phyloP scores from a whole-genome alignment of 805 yeast genomes.

The Myxozyma monticola region DNA sequence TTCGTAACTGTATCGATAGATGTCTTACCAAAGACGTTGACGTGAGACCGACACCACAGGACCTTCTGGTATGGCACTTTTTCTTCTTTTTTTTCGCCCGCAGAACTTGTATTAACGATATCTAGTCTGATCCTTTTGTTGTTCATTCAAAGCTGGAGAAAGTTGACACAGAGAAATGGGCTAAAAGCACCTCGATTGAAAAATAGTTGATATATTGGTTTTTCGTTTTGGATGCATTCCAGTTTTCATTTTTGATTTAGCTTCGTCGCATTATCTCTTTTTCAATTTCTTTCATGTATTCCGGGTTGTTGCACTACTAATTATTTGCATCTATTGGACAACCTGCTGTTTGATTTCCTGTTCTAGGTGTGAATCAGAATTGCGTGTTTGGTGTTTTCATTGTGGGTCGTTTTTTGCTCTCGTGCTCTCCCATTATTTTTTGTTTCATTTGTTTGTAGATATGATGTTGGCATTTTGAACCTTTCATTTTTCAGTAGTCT shows the following conservation, averaged over 20 bases:
- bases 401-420: too few relatives aligned
- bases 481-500: too few relatives aligned
- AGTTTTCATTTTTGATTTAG: background rate
- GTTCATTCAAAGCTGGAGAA: constrained; percentile 5
- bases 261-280: background rate
- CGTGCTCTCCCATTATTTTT: too few relatives aligned
- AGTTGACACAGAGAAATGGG: constrained; percentile 22
- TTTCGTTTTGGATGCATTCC: background rate
- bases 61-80: constrained; percentile 46
- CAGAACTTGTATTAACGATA: background rate
- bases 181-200: constrained; percentile 10
- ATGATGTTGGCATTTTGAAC: too few relatives aligned
- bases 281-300: background rate
- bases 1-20: constrained; percentile 68
- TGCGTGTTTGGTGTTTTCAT: too few relatives aligned
- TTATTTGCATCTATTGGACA: too few relatives aligned
- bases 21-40: constrained; percentile 75
- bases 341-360: too few relatives aligned
- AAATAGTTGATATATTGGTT: background rate
- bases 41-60: constrained; percentile 68
- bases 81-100: background rate
- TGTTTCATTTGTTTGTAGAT: too few relatives aligned
- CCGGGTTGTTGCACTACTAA: too few relatives aligned
- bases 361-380: too few relatives aligned
- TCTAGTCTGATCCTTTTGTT: constrained; percentile 15